phyloP scores from a whole-genome alignment of 495 filamentous ascomycete genomes.

The Podospora appendiculata region DNA sequence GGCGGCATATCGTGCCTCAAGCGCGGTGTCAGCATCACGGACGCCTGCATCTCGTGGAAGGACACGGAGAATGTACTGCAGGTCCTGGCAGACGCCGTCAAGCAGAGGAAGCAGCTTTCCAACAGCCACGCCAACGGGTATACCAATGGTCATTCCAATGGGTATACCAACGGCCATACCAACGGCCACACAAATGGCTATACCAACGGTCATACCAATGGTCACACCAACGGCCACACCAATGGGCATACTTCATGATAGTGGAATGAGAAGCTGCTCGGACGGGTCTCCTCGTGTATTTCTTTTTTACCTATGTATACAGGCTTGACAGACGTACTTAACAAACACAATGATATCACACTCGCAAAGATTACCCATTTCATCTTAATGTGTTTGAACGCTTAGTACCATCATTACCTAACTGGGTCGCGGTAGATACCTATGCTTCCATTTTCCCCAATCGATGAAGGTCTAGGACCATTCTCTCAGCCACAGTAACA shows the following conservation, averaged over 20 bases:
- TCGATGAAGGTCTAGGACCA: too few relatives aligned
- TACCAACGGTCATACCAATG: not conserved
- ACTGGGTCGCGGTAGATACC: too few relatives aligned
- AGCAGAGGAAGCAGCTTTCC: not conserved
- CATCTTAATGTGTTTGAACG: too few relatives aligned
- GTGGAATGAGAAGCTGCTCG: not conserved
- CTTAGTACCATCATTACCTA: too few relatives aligned
- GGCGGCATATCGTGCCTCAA: not conserved
- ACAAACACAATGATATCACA: too few relatives aligned
- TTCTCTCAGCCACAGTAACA: too few relatives aligned
- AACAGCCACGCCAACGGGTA: not conserved
- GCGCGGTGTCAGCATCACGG: not conserved
- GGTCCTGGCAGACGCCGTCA: not conserved
- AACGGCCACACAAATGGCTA: not conserved
- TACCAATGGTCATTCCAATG: not conserved
- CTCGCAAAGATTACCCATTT: too few relatives aligned
- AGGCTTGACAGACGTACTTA: too few relatives aligned
- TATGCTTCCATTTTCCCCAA: too few relatives aligned
- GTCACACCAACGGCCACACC: not conserved
- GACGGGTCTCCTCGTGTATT: too few relatives aligned
- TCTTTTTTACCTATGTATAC: too few relatives aligned
- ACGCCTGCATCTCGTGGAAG: not conserved
- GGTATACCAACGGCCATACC: not conserved
- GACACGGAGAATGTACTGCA: not conserved
- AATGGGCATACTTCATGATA: not conserved